These are phyloP conservation scores for Crepidotus variabilis DNA, from an alignment of 768 basidiomycete species.

Conservation along the genomic window DNA sequence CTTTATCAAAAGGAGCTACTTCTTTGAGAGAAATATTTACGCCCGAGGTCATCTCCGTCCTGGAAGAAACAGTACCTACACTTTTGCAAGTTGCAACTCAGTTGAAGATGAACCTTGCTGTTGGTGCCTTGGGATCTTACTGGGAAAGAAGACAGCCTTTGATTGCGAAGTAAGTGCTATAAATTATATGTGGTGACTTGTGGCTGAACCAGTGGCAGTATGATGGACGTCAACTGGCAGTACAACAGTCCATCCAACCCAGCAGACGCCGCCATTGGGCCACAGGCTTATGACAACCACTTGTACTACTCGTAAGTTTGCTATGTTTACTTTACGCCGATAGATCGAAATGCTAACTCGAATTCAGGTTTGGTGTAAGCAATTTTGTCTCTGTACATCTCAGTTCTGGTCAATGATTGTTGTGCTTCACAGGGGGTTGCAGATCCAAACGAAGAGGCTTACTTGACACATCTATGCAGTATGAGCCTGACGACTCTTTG, in stretches of 20 bases:
- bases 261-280: conserved; percentile 61
- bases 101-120: conserved; percentile 16
- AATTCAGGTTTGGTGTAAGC: conserved; percentile 53
- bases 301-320: conserved; percentile 65
- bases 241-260: conserved; percentile 67
- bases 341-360: conserved; percentile 2
- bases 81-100: conserved; percentile 27
- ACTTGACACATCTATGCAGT: conserved; percentile 71
- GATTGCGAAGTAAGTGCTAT: conserved; percentile 33
- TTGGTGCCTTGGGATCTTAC: conserved; percentile 6
- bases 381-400: conserved; percentile 5
- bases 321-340: background rate
- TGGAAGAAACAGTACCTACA: conserved; percentile 34
- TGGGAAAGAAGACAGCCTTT: conserved; percentile 9
- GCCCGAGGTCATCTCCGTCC: conserved; percentile 23
- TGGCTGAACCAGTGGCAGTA: conserved; percentile 36
- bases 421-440: conserved; percentile 57
- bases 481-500: conserved; percentile 16
- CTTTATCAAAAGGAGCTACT: conserved; percentile 17
- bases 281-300: conserved; percentile 77
- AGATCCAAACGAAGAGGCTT: conserved; percentile 57
- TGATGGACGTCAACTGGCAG: conserved; percentile 84
- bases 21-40: conserved; percentile 17
- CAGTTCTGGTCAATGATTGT: conserved; percentile 4
- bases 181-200: background rate